phyloP scores from a whole-genome alignment of 2,329 filamentous ascomycete genomes.

The Dothidotthia symphoricarpi region DNA sequence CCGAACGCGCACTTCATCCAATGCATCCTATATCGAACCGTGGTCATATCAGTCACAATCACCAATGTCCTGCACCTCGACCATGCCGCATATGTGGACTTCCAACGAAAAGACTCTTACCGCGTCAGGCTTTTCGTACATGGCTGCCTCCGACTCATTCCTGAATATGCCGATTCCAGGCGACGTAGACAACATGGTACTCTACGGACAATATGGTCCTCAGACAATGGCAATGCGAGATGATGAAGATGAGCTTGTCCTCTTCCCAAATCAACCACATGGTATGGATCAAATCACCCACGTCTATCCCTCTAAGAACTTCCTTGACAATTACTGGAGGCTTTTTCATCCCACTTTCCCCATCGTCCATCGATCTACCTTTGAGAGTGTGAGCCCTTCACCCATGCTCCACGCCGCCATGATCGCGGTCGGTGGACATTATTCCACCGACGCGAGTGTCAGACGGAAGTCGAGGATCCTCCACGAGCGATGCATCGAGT shows the following conservation, averaged over 20 bases:
- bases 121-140: conserved; percentile 25
- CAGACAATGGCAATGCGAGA: conserved; percentile 39
- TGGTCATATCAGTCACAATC: conserved; percentile 36
- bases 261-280: conserved; percentile 40
- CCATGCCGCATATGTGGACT: conserved; percentile 33
- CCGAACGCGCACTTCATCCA: conserved; percentile 40
- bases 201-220: conserved; percentile 28
- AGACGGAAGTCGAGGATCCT: conserved; percentile 40
- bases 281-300: conserved; percentile 39
- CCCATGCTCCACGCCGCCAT: conserved; percentile 49
- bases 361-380: conserved; percentile 45
- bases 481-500: conserved; percentile 45
- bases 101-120: conserved; percentile 30
- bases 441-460: conserved; percentile 35
- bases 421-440: conserved; percentile 46
- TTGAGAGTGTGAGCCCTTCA: conserved; percentile 35
- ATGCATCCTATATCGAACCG: conserved; percentile 37
- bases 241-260: conserved; percentile 34
- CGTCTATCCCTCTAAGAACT: conserved; percentile 39
- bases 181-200: conserved; percentile 22
- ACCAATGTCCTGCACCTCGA: conserved; percentile 37
- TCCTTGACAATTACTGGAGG: conserved; percentile 48
- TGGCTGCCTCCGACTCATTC: conserved; percentile 27
- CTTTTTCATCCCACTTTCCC: conserved; percentile 48
- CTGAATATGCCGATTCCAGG: conserved; percentile 20